Evolutionary conservation across 805 yeast genomes (phyloP), one percentile per base, ranked within the genome.

Genomic region (Starmerella roubikii): DNA sequence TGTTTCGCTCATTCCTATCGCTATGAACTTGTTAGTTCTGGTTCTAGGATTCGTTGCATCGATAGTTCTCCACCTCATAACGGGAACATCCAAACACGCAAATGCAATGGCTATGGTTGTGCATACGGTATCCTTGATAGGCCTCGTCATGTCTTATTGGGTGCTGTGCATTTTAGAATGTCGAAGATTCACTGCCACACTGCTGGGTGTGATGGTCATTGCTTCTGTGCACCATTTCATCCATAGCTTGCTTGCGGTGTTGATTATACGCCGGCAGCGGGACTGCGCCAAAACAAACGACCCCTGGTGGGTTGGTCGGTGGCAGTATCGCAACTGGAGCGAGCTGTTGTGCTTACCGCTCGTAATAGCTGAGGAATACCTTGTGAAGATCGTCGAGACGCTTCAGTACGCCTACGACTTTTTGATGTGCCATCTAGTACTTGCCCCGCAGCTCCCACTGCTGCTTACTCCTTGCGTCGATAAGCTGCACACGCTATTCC

Each of bases 341-440:
- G 85, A 86, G 22, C 9, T 12, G 7, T 16, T 7, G 15, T 5
- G 15, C 9, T 5, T 23, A 4, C 72, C 79, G 68, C 71, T 34
- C 86, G 81, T 65, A 88, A 93, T 49, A 51, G 77, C 39, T 71
- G 94, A 71, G 15, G 96, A 86, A 64, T 75, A 78, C 53, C 64
- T 73, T 54, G 93, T 94, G 47, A 86, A 86, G 67, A 69, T 72
- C 39, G 74, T 82, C 54, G 97, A 86, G 64, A 61, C 80, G 68
- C 78, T 93, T 16, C 81, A 81, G 56, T 86, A 83, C 59, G 81
- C 95, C 17, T 85, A 88, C 59, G 97, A 86, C 63, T 86, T 84
- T 58, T 66, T 82, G 31, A 67, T 83, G 52, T 93, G 94, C 38
- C 96, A 86, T 56, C 54, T 77, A 48, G 66, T 86, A 36, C 67